These are phyloP conservation scores for Heterobasidion occidentale DNA, from an alignment of 1,284 basidiomycete species.

Conservation along the genomic window DNA sequence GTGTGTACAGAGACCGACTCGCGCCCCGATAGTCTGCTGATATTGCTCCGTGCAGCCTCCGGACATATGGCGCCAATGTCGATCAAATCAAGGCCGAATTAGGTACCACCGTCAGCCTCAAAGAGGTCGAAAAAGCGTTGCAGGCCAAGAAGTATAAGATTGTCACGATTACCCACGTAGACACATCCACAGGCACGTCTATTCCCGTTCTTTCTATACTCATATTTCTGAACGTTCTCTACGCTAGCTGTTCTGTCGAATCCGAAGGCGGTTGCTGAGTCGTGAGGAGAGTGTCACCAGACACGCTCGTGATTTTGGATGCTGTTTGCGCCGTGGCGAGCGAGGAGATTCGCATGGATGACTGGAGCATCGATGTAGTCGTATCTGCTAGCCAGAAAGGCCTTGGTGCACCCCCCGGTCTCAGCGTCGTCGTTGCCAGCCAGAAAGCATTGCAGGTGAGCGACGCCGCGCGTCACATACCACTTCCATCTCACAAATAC, in stretches of 20 bases:
- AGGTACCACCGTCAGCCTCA: constrained; percentile 64
- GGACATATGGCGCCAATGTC: constrained; percentile 88
- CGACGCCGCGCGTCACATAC: not conserved
- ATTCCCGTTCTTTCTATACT: not conserved
- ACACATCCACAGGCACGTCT: constrained; percentile 73
- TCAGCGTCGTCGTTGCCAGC: constrained; percentile 82
- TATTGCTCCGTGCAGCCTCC: constrained; percentile 42
- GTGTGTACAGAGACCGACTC: constrained; percentile 24
- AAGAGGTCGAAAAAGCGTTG: constrained; percentile 69
- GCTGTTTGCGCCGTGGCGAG: constrained; percentile 95
- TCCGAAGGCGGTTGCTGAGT: constrained; percentile 73
- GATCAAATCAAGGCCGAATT: constrained; percentile 79
- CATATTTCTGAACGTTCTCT: not conserved
- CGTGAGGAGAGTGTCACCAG: constrained; percentile 76
- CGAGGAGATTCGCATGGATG: constrained; percentile 93
- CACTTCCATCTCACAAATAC: not conserved
- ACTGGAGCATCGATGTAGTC: constrained; percentile 90
- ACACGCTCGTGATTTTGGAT: constrained; percentile 85
- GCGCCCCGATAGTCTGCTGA: not conserved
- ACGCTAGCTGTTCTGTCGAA: constrained; percentile 75
- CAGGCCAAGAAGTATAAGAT: constrained; percentile 84
- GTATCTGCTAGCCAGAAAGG: constrained; percentile 94
- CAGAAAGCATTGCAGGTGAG: constrained; percentile 68
- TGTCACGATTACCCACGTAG: constrained; percentile 91
- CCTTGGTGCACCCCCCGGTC: constrained; percentile 89